Conservation (phyloP, 78 protist species). For the Paratrimastix pyriformis region DNA sequence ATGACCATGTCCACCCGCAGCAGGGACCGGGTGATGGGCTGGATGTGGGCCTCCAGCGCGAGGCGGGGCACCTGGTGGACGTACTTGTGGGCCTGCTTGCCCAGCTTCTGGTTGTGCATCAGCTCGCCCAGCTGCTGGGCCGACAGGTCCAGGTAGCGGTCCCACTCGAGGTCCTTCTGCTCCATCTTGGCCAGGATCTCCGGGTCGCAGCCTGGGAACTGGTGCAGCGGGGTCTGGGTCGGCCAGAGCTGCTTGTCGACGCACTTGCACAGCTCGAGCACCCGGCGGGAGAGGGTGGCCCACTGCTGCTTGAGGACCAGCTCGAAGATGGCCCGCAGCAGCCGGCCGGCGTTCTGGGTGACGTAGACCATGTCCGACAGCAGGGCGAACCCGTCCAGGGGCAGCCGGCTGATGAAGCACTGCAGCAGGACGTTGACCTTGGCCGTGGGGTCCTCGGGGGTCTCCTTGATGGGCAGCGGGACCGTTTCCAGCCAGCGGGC, state of each 20-base stretch:
- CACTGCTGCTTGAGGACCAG: conserved; percentile 78
- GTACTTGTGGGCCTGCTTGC: conserved; percentile 55
- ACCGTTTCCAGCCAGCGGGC: conserved; percentile 72
- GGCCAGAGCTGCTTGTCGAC: conserved; percentile 87
- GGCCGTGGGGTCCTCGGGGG: conserved; percentile 40
- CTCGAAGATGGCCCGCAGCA: conserved; percentile 87
- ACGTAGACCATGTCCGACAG: conserved; percentile 94
- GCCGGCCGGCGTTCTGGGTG: conserved; percentile 87
- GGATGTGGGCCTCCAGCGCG: conserved; percentile 69
- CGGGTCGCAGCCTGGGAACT: conserved; percentile 54
- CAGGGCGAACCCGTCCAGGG: conserved; percentile 89
- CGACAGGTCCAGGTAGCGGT: conserved; percentile 61
- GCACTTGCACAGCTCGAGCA: conserved; percentile 74
- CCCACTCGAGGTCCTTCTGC: conserved; percentile 66
- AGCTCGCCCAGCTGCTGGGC: conserved; percentile 68
- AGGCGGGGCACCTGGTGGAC: conserved; percentile 79
- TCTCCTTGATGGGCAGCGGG: conserved; percentile 89
- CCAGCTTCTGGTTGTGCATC: conserved; percentile 61
- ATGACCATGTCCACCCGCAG: conserved; percentile 69
- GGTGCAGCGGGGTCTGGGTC: conserved; percentile 88
- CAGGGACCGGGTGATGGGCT: conserved; percentile 82
- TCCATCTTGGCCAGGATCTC: conserved; percentile 73
- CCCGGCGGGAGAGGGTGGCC: conserved; percentile 74
- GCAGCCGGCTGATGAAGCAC: conserved; percentile 80
- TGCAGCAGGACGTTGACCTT: conserved; percentile 92